phyloP scores from a whole-genome alignment of 768 basidiomycete genomes.

The Kwoniella sp. region DNA sequence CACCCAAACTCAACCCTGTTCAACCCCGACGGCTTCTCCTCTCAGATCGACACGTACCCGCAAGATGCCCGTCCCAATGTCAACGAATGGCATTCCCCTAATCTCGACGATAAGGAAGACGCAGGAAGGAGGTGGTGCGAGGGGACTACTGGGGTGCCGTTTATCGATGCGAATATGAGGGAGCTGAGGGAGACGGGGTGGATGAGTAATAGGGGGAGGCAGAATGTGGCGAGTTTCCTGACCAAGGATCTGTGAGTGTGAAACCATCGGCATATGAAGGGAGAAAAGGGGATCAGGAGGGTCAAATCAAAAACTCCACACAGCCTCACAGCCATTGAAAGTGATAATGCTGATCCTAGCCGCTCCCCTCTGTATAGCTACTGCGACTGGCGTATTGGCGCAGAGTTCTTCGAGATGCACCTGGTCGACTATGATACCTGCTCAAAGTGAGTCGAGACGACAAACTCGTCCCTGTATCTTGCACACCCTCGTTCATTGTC shows the following conservation, averaged over 20 bases:
- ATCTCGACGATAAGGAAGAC: constrained; percentile 43
- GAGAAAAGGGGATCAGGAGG: background rate
- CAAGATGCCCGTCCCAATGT: constrained; percentile 31
- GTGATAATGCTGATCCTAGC: background rate
- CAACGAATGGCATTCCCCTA: constrained; percentile 38
- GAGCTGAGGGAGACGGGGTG: constrained; percentile 57
- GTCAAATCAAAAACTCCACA: no score
- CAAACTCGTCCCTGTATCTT: background rate
- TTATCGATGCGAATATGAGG: constrained; percentile 59
- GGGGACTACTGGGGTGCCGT: constrained; percentile 58
- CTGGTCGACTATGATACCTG: constrained; percentile 67
- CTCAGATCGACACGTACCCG: constrained; percentile 45
- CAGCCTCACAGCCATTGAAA: no score
- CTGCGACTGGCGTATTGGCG: constrained; percentile 60
- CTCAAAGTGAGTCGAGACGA: constrained; percentile 56
- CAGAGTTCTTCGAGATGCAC: constrained; percentile 60
- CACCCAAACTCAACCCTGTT: constrained; percentile 55
- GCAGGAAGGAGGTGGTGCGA: constrained; percentile 52
- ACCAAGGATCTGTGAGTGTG: constrained; percentile 56
- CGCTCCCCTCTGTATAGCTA: constrained; percentile 30
- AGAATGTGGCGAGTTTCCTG: constrained; percentile 60
- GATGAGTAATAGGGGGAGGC: constrained; percentile 60
- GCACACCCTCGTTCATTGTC: no score
- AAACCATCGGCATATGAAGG: no score
- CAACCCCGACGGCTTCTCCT: constrained; percentile 56